A percentile compares a stretch with the other conserved stretches of the same genome.
Evolutionary conservation across 2,329 filamentous ascomycete species (phyloP).

Genomic region (Botryosphaeria dothidea): DNA sequence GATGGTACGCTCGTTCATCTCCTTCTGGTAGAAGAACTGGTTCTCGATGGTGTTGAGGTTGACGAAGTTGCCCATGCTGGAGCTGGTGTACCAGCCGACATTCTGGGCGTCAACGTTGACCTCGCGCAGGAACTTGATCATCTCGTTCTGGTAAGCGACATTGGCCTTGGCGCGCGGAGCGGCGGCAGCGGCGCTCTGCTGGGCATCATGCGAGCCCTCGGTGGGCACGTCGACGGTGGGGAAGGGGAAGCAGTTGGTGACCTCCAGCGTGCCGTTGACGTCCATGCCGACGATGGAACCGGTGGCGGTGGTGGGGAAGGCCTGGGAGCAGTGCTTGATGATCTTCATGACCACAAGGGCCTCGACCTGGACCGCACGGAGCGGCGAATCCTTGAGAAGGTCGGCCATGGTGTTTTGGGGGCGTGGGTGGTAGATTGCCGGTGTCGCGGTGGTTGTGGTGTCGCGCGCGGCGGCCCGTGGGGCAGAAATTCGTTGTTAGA

Average conservation of each 20-base stretch:
- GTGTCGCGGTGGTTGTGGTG: conserved; percentile 18
- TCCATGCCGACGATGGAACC: conserved; percentile 95
- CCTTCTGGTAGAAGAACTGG: conserved; percentile 95
- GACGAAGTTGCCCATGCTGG: conserved; percentile 98
- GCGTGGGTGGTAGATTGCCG: conserved; percentile 7
- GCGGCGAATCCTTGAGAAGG: conserved; percentile 49
- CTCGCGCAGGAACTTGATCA: conserved; percentile 94
- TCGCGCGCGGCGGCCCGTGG: conserved; percentile 19
- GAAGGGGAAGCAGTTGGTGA: conserved; percentile 96
- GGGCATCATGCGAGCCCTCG: conserved; percentile 41
- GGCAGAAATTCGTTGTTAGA: conserved; percentile 20
- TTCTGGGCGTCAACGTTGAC: conserved; percentile 99
- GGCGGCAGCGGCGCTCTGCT: conserved; percentile 64
- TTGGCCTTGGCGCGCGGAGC: conserved; percentile 91
- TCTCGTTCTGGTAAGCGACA: conserved; percentile 85
- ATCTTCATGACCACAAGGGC: conserved; percentile 98
- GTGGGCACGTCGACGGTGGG: conserved; percentile 74
- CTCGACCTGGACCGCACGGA: conserved; percentile 91
- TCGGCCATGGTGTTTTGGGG: conserved; percentile 35
- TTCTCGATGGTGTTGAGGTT: conserved; percentile 96
- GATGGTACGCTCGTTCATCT: conserved; percentile 80
- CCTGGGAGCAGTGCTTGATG: conserved; percentile 88
- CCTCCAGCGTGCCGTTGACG: conserved; percentile 73
- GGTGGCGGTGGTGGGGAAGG: conserved; percentile 85
- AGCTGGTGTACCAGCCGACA: conserved; percentile 97